These are phyloP conservation scores for Pseudogymnoascus sp. DNA, from an alignment of 2,329 filamentous ascomycete species.

Conservation along the genomic window DNA sequence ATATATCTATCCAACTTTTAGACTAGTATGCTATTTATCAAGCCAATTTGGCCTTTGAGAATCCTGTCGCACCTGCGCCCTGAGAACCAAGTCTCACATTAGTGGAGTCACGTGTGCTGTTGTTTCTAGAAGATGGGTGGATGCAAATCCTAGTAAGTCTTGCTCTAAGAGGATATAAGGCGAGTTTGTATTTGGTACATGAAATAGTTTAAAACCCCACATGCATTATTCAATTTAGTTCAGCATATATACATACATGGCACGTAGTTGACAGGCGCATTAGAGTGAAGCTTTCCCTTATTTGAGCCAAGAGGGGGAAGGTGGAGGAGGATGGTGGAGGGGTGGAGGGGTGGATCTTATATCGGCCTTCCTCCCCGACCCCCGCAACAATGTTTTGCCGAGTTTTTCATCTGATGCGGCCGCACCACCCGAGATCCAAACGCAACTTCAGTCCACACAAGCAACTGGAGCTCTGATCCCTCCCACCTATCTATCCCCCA, in stretches of 20 bases:
- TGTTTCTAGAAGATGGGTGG: background rate
- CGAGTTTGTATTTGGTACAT: background rate
- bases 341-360: background rate
- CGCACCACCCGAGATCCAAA: background rate
- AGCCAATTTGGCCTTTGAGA: background rate
- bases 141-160: background rate
- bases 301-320: background rate
- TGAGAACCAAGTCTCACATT: background rate
- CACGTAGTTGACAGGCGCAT: background rate
- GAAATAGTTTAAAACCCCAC: background rate
- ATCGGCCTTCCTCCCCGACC: background rate
- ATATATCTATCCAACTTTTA: conserved; percentile 6
- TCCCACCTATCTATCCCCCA: conserved; percentile 1
- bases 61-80: background rate
- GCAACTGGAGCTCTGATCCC: background rate
- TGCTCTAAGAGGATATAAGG: background rate
- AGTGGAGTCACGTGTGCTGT: background rate
- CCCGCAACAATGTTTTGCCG: background rate
- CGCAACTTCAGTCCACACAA: background rate
- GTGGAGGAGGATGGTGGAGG: background rate
- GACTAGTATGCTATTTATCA: conserved; percentile 9
- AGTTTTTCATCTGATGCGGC: background rate
- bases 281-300: background rate
- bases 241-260: background rate
- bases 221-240: background rate